A percentile compares a stretch with the other conserved stretches of the same genome.
Evolutionary conservation across 139 green algal species (phyloP).

Genomic region (Axilococcus clingmanii): DNA sequence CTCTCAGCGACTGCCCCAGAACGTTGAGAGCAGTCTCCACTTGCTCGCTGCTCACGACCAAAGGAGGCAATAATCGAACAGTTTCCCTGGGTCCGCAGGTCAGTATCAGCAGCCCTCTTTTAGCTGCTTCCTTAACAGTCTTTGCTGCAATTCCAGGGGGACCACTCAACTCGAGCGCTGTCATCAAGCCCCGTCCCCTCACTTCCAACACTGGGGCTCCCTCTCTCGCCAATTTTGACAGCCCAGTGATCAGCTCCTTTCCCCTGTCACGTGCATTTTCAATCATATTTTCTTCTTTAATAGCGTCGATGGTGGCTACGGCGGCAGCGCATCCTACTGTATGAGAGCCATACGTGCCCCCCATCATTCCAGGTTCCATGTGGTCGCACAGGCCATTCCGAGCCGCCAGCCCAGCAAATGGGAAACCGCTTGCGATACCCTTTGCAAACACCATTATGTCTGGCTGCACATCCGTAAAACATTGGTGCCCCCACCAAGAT

Average conservation of each 20-base stretch:
- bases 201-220: conserved; percentile 57
- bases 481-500: conserved; percentile 71
- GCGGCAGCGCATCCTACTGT: conserved; percentile 52
- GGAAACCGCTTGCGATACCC: conserved; percentile 76
- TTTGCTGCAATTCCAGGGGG: conserved; percentile 32
- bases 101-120: conserved; percentile 59
- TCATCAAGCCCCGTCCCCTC: conserved; percentile 69
- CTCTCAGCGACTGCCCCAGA: no score
- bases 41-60: conserved; percentile 49
- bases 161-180: conserved; percentile 62
- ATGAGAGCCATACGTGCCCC: conserved; percentile 68
- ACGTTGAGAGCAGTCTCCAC: conserved; percentile 41
- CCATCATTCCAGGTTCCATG: conserved; percentile 48
- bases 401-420: conserved; percentile 58
- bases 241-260: conserved; percentile 41
- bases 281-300: conserved; percentile 62
- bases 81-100: conserved; percentile 55
- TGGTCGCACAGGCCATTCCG: conserved; percentile 37
- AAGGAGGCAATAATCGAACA: conserved; percentile 68
- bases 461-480: conserved; percentile 34
- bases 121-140: conserved; percentile 38
- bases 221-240: conserved; percentile 3
- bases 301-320: conserved; percentile 56
- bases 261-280: conserved; percentile 50
- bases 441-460: conserved; percentile 79